Percentiles rank a stretch among this genome's conserved stretches.
These are phyloP conservation scores for Rhodamnia rubescens DNA, from an alignment of 345 rosid species.

Conservation along the genomic window DNA sequence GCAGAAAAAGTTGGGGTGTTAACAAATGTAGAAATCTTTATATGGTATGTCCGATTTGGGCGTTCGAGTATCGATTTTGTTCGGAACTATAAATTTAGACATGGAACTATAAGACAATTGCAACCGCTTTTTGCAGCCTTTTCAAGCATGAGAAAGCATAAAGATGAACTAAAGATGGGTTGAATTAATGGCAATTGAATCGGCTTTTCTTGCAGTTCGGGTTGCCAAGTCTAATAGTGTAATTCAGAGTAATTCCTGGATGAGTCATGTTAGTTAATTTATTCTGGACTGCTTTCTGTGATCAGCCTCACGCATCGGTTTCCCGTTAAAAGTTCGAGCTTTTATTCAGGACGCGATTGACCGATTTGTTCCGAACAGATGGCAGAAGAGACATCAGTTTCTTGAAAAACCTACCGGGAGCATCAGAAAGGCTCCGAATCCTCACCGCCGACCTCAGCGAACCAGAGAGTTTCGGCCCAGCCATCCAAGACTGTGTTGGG, in stretches of 20 bases:
- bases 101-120: neutral
- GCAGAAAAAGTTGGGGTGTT: neutral
- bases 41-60: neutral
- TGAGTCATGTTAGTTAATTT: neutral
- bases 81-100: neutral
- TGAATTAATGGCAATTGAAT: neutral
- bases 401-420: conserved; percentile 44
- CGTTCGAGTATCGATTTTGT: neutral
- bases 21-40: neutral
- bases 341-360: too few species aligned
- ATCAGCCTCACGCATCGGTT: neutral
- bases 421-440: conserved; percentile 32
- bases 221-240: neutral
- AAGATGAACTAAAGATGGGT: neutral
- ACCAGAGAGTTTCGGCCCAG: conserved; percentile 13
- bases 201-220: neutral
- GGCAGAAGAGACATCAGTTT: conserved; percentile 39
- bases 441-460: conserved; percentile 12
- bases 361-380: conserved; percentile 9
- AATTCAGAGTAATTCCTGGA: neutral
- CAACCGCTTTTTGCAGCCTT: neutral
- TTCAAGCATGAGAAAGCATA: neutral
- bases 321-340: too few species aligned
- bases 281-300: neutral
- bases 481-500: conserved; percentile 14